A percentile compares a stretch with the other conserved stretches of the same genome.
These are phyloP conservation scores for Lipomyces starkeyi DNA, from an alignment of 805 yeast species.

Conservation along the genomic window DNA sequence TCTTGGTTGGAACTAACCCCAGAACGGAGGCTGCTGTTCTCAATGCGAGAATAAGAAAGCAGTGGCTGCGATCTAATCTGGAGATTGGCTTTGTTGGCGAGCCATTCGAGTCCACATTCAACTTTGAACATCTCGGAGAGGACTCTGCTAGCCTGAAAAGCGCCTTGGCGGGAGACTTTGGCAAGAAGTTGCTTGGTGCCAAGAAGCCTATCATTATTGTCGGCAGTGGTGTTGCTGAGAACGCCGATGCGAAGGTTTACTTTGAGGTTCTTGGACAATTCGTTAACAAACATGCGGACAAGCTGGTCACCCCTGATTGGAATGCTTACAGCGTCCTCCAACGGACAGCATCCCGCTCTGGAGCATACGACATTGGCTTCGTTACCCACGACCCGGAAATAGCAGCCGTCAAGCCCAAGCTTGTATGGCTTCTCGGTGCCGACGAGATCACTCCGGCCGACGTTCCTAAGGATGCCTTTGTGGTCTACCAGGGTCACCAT, in stretches of 20 bases:
- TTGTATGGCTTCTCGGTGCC: conserved; percentile 81
- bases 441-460: conserved; percentile 74
- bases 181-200: conserved; percentile 69
- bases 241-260: conserved; percentile 65
- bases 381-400: conserved; percentile 57
- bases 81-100: conserved; percentile 73
- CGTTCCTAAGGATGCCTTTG: conserved; percentile 84
- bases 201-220: conserved; percentile 77
- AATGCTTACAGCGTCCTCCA: conserved; percentile 81
- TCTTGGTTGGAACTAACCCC: conserved; percentile 85
- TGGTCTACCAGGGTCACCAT: conserved; percentile 89
- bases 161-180: conserved; percentile 72
- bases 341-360: conserved; percentile 86
- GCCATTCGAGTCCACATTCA: conserved; percentile 76
- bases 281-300: conserved; percentile 56
- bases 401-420: conserved; percentile 63
- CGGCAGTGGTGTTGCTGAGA: conserved; percentile 79
- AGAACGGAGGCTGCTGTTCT: conserved; percentile 89
- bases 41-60: conserved; percentile 81
- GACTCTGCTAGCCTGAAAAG: conserved; percentile 60
- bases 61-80: conserved; percentile 75
- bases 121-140: conserved; percentile 66
- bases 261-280: conserved; percentile 66
- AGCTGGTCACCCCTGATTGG: conserved; percentile 75
- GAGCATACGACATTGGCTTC: conserved; percentile 86